Evolutionary conservation across 768 basidiomycete genomes (phyloP).

Genomic region (Sporobolomyces phaffii): DNA sequence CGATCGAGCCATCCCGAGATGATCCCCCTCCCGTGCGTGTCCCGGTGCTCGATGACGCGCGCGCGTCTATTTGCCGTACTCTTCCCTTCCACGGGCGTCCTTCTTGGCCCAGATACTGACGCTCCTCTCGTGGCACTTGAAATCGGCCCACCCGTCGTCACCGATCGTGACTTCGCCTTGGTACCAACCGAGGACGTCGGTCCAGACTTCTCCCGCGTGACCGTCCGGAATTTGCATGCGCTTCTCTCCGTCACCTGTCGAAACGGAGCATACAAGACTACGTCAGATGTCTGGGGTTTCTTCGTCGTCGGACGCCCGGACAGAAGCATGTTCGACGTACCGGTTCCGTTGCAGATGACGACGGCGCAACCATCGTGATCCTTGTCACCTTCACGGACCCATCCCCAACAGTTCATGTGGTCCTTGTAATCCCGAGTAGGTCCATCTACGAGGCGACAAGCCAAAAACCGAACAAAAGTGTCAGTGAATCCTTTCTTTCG

Average conservation of each 20-base stretch:
- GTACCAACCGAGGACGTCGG: constrained; percentile 52
- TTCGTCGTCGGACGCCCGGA: too few relatives aligned
- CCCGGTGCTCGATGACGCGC: too few relatives aligned
- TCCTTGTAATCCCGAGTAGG: constrained; percentile 49
- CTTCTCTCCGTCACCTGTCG: constrained; percentile 45
- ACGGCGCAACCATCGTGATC: constrained; percentile 47
- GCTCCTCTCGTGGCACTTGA: constrained; percentile 48
- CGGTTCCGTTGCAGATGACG: constrained; percentile 42
- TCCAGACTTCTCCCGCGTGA: constrained; percentile 52
- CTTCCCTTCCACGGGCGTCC: constrained; percentile 49
- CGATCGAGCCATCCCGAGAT: too few relatives aligned
- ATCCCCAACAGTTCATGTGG: constrained; percentile 49
- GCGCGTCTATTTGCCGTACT: constrained; percentile 45
- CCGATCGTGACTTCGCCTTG: constrained; percentile 50
- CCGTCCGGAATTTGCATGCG: constrained; percentile 44
- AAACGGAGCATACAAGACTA: not conserved
- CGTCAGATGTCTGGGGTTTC: too few relatives aligned
- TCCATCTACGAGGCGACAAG: constrained; percentile 41
- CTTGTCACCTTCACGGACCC: constrained; percentile 49
- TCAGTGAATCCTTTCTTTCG: not conserved
- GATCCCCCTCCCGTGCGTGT: too few relatives aligned
- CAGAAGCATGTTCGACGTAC: not conserved
- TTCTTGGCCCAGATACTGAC: constrained; percentile 50
- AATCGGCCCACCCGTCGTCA: constrained; percentile 52
- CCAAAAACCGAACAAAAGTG: not conserved